These are phyloP conservation scores for Coemansia guatemalensis DNA, from an alignment of 192 early-diverging fungal species.

Conservation along the genomic window DNA sequence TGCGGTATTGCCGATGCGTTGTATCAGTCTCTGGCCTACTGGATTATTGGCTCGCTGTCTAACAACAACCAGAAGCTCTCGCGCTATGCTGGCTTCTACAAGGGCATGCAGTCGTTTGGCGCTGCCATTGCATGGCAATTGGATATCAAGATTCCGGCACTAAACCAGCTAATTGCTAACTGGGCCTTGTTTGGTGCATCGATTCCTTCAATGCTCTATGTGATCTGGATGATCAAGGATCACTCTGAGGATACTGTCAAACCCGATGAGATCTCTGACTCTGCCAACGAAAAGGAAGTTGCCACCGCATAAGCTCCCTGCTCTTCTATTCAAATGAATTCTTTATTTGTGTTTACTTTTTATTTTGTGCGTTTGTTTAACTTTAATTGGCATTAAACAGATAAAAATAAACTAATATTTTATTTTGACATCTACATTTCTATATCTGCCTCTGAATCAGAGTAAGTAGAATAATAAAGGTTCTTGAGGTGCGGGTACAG, in stretches of 20 bases:
- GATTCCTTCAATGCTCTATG: conserved; percentile 53
- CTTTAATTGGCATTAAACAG: too few relatives aligned
- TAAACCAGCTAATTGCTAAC: conserved; percentile 58
- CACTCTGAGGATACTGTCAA: conserved; percentile 34
- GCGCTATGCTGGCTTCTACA: conserved; percentile 86
- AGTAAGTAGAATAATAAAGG: too few relatives aligned
- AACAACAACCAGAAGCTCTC: conserved; percentile 75
- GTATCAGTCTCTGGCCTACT: conserved; percentile 81
- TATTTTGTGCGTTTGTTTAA: neutral
- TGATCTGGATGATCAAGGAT: conserved; percentile 57
- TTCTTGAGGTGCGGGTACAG: too few relatives aligned
- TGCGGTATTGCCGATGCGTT: conserved; percentile 81
- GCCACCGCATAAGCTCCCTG: neutral
- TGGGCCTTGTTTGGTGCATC: conserved; percentile 60
- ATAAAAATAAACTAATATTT: too few relatives aligned
- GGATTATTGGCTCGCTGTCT: conserved; percentile 82
- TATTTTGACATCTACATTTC: too few relatives aligned
- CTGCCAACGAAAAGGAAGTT: conserved; percentile 28
- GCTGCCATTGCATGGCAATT: conserved; percentile 73
- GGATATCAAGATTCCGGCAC: conserved; percentile 49
- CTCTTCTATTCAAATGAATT: neutral
- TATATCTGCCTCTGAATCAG: too few relatives aligned
- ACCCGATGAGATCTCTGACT: conserved; percentile 9
- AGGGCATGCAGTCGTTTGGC: conserved; percentile 84
- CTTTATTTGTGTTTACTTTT: neutral